Base-by-base conservation (phyloP, 768 basidiomycete species). In the Agaricus blazei region DNA sequence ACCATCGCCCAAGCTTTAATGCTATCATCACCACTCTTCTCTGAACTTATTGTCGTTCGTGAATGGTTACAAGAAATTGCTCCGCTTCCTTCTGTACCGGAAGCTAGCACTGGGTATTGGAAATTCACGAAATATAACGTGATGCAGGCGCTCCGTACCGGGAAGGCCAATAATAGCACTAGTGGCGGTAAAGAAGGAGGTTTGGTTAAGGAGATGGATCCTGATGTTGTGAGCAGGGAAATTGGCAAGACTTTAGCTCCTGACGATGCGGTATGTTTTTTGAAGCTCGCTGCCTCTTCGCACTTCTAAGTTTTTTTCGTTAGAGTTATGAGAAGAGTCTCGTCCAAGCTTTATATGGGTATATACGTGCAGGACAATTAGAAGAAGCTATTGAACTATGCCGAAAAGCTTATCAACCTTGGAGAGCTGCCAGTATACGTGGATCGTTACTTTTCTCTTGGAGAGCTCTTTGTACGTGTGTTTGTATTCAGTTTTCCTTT, bases 351-450 rank as follows among this genome's bases (percentile, higher is more conserved):
- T 66, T 98, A 23, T 96, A 90, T 68, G 81, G 85, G 26, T 87
- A 87, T 59, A 76, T 98, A 2, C 84, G 95, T 40, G 85, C 88
- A 4, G 95, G 95, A n/a, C 74, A 85, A 56, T 68, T 96, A 28
- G 90, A 90, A 9, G 87, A 91, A 9, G 96, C 94, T 0, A 75
- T 94, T 3, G 87, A 90, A 34, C 70, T 93, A 15, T 94, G 92
- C 65, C 74, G 85, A 60, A 83, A 82, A 62, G 87, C 88, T 0
- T 86, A 93, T 59, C 90, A 95, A 60, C 88, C 92, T 0, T 98
- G 95, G 96, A 79, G 93, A 24, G 92, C 93, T 2, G 93, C 94
- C 1, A 89, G 85, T 53, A 82, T 98, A 42, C 84, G 89, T 5
- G 96, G 96, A 1, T 87, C 90, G 1, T 68, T 84, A 28, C 67